Conservation (phyloP, 768 basidiomycete genomes). For the Amanita molliuscula region DNA sequence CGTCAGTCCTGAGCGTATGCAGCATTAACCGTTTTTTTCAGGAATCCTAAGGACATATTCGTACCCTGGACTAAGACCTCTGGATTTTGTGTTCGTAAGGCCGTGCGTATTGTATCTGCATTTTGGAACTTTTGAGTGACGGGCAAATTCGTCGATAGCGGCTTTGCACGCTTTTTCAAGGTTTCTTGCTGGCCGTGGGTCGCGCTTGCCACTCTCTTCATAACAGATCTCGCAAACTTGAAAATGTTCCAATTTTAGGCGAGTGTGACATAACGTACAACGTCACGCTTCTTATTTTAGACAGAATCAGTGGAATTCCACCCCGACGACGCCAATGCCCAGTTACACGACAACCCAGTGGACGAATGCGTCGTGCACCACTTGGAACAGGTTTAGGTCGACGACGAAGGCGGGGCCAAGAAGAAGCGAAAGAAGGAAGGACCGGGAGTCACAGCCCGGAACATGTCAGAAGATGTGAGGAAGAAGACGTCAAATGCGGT, state of each 20-base stretch:
- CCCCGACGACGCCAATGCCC: slow-evolving; percentile 17
- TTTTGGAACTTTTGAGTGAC: slow-evolving; percentile 13
- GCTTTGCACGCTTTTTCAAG: not conserved
- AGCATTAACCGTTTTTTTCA: not conserved
- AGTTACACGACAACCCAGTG: slow-evolving; percentile 21
- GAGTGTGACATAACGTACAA: no score
- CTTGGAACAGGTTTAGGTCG: slow-evolving; percentile 14
- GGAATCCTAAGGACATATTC: no score
- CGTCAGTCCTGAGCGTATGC: not conserved
- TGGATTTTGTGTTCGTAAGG: slow-evolving; percentile 21
- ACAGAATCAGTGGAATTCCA: no score
- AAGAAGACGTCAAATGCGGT: slow-evolving; percentile 91
- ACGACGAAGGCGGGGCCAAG: slow-evolving; percentile 44
- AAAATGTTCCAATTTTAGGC: no score
- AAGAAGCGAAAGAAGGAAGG: slow-evolving; percentile 83
- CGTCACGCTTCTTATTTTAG: no score
- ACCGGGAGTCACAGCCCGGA: slow-evolving; percentile 74
- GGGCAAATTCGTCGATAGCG: no score
- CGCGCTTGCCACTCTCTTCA: not conserved
- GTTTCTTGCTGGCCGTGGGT: not conserved
- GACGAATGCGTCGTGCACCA: slow-evolving; percentile 19
- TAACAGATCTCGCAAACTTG: no score
- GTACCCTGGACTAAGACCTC: slow-evolving; percentile 24
- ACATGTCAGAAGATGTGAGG: slow-evolving; percentile 85
- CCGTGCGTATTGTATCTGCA: slow-evolving; percentile 22